Evolutionary conservation across 768 basidiomycete genomes (phyloP), one percentile per base, ranked within the genome.

Genomic region (Boletus rufocinnamomeus): DNA sequence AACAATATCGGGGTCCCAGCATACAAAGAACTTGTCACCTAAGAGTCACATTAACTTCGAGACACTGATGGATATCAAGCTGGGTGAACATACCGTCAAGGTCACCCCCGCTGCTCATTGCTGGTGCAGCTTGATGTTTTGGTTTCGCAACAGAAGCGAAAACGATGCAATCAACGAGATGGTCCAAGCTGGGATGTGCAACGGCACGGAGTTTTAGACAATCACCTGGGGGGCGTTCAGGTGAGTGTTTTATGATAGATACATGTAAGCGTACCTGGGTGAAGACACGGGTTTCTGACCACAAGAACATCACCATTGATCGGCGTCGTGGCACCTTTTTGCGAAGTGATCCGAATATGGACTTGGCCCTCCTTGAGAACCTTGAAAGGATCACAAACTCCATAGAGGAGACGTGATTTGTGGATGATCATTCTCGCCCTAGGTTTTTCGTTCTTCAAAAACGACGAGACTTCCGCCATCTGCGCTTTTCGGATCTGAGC

Each of bases 61-160:
- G 27, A 30, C 16, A 7, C 23, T 7, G 21, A 45, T 28, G 10
- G 9, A 40, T 2, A 21, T 19, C 4, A 21, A 43, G n/a, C 28
- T 10, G 19, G 4, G 14, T 13, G 16, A 19, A 52, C 66, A 59
- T 53, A 82, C 79, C 82, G 68, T 86, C 85, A 19, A 86, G 74
- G 65, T 87, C 85, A 19, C 86, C 86, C 10, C 87, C 87, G 49
- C 85, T 86, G 45, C 82, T 85, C 85, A 88, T 87, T 0, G 85
- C 81, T 7, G 86, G 85, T 10, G 86, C 85, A 16, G 87, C 77
- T 50, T 84, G 80, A 37, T 80, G 81, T 6, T 84, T 85, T 19
- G 82, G 81, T 35, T 74, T 72, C 2, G 82, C 83, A 8, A 82
- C 81, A 1, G 81, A 79, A 1, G 87, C 82, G 61, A 89, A 89